These are phyloP conservation scores for Sporothrix curviconia DNA, from an alignment of 2,329 filamentous ascomycete species.

Conservation along the genomic window DNA sequence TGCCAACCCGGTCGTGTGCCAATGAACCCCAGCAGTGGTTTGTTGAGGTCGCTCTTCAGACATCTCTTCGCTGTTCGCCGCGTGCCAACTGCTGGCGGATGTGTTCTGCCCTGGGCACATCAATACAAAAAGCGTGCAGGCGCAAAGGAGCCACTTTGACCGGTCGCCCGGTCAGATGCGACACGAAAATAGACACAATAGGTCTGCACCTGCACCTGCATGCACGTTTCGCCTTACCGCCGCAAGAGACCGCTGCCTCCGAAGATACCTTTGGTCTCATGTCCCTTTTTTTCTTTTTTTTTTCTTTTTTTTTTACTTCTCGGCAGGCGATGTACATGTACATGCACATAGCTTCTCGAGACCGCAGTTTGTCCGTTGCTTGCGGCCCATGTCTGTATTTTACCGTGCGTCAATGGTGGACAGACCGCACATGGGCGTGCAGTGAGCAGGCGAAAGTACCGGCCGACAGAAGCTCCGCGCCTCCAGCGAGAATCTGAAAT, in stretches of 20 bases:
- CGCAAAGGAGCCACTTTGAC: background rate
- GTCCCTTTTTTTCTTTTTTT: too few relatives aligned
- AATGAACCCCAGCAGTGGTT: too few relatives aligned
- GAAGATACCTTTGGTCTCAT: background rate
- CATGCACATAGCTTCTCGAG: too few relatives aligned
- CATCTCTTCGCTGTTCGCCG: too few relatives aligned
- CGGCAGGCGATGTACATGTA: conserved; percentile 6
- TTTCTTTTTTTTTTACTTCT: background rate
- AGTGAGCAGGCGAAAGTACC: conserved; percentile 6
- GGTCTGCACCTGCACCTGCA: conserved; percentile 4
- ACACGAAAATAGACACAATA: conserved; percentile 7
- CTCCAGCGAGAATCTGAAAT: conserved; percentile 1
- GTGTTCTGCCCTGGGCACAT: background rate
- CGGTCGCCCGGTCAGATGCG: background rate
- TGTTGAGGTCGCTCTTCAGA: too few relatives aligned
- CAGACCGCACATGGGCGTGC: background rate
- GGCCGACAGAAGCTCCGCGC: background rate
- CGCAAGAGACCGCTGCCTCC: background rate
- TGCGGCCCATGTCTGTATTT: background rate
- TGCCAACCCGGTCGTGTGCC: too few relatives aligned
- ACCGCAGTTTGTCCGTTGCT: too few relatives aligned
- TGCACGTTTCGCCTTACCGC: conserved; percentile 1
- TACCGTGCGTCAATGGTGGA: background rate
- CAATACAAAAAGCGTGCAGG: background rate
- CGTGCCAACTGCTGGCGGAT: too few relatives aligned